A percentile compares a stretch with the other conserved stretches of the same genome.
These are phyloP conservation scores for Salix brachista DNA, from an alignment of 345 rosid species.

Conservation along the genomic window DNA sequence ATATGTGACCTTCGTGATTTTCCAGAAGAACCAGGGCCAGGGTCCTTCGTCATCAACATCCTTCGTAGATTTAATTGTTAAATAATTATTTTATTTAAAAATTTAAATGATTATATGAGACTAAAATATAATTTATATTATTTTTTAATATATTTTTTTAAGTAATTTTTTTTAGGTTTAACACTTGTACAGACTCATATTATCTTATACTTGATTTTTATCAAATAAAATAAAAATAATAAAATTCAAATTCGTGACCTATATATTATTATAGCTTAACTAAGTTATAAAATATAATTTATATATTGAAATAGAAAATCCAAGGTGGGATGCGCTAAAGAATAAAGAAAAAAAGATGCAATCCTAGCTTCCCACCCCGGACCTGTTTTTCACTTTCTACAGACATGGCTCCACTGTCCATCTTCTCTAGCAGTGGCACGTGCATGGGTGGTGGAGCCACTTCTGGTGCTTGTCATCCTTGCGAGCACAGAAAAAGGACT, in stretches of 20 bases:
- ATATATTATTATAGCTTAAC: no score
- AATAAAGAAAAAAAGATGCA: conserved; percentile 9
- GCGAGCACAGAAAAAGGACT: neutral
- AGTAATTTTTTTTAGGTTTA: rapidly evolving
- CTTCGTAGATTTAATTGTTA: no score
- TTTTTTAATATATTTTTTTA: no score
- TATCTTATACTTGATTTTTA: no score
- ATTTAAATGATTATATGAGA: rapidly evolving
- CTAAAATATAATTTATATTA: no score
- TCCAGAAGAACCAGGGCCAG: neutral
- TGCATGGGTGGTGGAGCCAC: conserved; percentile 40
- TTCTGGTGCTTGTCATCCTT: conserved; percentile 28
- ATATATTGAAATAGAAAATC: neutral
- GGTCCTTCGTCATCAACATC: neutral
- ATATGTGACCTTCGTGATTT: neutral
- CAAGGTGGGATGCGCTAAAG: neutral
- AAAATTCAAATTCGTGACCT: no score
- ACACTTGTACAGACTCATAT: rapidly evolving
- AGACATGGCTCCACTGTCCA: conserved; percentile 46
- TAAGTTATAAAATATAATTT: no score
- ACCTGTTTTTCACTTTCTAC: neutral
- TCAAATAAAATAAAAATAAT: no score
- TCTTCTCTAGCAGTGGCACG: conserved; percentile 30
- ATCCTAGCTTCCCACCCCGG: neutral
- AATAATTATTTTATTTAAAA: no score